Conservation (phyloP, 2,329 filamentous ascomycete species). For the Akanthomyces dipterigenus region DNA sequence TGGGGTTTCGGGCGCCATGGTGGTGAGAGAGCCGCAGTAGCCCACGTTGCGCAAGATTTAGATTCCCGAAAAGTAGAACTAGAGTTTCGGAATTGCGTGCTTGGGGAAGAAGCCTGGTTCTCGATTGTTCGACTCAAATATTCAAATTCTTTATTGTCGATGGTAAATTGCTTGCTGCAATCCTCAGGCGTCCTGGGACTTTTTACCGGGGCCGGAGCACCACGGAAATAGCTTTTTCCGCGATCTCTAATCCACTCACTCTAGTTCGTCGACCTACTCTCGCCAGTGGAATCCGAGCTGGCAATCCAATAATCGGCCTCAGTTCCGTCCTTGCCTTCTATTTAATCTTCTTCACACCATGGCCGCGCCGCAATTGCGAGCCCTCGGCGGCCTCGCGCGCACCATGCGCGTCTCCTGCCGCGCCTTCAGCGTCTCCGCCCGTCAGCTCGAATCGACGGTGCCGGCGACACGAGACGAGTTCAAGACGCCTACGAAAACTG, state of each 20-base stretch:
- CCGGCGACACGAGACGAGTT: slow-evolving; percentile 28
- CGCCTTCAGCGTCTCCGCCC: slow-evolving; percentile 41
- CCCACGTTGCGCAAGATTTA: not conserved
- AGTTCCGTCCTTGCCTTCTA: not conserved
- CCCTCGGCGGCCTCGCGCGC: slow-evolving; percentile 37
- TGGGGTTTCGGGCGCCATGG: slow-evolving; percentile 46
- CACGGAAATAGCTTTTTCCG: slow-evolving; percentile 13
- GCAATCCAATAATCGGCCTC: not conserved
- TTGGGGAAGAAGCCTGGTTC: not conserved
- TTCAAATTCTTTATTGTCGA: not conserved
- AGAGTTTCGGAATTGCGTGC: too few species aligned
- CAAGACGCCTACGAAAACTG: slow-evolving; percentile 36
- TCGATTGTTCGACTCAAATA: not conserved
- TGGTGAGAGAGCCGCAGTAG: not conserved
- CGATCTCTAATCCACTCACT: slow-evolving; percentile 13
- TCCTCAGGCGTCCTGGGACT: not conserved
- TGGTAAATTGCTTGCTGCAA: not conserved
- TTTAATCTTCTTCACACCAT: slow-evolving; percentile 24
- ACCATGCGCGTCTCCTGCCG: slow-evolving; percentile 38
- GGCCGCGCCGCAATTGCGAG: slow-evolving; percentile 41
- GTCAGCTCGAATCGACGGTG: slow-evolving; percentile 38
- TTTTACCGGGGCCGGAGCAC: slow-evolving; percentile 11
- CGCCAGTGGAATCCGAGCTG: not conserved
- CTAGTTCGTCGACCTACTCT: slow-evolving; percentile 11
- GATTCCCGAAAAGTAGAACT: not conserved